A percentile compares a stretch with the other conserved stretches of the same genome.
phyloP scores from a whole-genome alignment of 2,329 filamentous ascomycete genomes.

The Talaromyces sp. region DNA sequence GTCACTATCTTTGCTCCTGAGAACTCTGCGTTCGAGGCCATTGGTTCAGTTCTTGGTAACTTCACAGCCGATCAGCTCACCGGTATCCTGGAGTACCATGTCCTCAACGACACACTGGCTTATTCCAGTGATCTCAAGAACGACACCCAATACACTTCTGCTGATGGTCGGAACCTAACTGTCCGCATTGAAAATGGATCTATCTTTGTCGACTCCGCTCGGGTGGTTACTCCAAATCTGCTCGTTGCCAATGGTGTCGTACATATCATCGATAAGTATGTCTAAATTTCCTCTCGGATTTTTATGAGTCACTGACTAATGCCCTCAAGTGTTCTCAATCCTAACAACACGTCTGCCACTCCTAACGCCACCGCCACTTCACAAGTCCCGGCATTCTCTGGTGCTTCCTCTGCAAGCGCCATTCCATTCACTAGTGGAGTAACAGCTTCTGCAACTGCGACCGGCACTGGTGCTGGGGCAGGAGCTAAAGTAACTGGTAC shows the following conservation, averaged over 20 bases:
- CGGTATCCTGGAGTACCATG: slow-evolving; percentile 12
- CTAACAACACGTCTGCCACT: slow-evolving; percentile 14
- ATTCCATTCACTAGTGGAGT: slow-evolving; percentile 15
- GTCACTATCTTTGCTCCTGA: slow-evolving; percentile 12
- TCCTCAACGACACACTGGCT: slow-evolving; percentile 7
- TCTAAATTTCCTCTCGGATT: background rate
- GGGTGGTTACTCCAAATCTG: slow-evolving; percentile 7
- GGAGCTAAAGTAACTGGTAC: slow-evolving; percentile 7
- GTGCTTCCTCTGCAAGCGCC: slow-evolving; percentile 5
- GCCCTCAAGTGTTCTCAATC: slow-evolving; percentile 9
- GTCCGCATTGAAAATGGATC: slow-evolving; percentile 14
- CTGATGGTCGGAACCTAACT: background rate
- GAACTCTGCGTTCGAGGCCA: slow-evolving; percentile 15
- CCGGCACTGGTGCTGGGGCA: slow-evolving; percentile 6
- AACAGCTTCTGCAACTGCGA: background rate
- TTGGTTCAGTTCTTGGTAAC: slow-evolving; percentile 14
- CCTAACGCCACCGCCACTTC: slow-evolving; percentile 11
- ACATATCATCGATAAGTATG: slow-evolving; percentile 19
- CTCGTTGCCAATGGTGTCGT: slow-evolving; percentile 15
- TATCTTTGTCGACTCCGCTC: slow-evolving; percentile 13
- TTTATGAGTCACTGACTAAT: background rate
- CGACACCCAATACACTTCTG: background rate
- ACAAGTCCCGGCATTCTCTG: slow-evolving; percentile 8
- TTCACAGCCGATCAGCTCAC: slow-evolving; percentile 10
- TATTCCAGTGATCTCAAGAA: slow-evolving; percentile 14